phyloP scores from a whole-genome alignment of 2,329 filamentous ascomycete genomes.

The Septoria linicola region DNA sequence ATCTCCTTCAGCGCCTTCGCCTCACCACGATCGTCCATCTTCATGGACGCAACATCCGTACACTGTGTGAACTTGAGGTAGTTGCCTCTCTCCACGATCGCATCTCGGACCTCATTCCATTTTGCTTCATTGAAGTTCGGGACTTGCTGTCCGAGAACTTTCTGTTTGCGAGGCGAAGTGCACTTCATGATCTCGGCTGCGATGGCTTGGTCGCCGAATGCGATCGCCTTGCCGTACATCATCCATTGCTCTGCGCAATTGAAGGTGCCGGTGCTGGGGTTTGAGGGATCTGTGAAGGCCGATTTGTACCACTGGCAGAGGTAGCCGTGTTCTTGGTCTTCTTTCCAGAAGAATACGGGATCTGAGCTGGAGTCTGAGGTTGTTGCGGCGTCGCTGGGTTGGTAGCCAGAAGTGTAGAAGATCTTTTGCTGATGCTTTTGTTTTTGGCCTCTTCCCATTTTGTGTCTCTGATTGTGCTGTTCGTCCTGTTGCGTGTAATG shows the following conservation, averaged over 20 bases:
- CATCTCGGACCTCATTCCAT: conserved; percentile 7
- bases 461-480: no score
- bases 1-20: conserved; percentile 6
- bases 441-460: no score
- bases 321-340: conserved; percentile 18
- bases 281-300: conserved; percentile 16
- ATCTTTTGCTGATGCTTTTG: no score
- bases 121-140: conserved; percentile 9
- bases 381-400: no score
- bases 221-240: conserved; percentile 27
- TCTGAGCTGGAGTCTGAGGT: no score
- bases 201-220: conserved; percentile 13
- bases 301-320: conserved; percentile 25
- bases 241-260: conserved; percentile 26
- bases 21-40: conserved; percentile 10
- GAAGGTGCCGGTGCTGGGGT: conserved; percentile 4
- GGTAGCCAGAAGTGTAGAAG: no score
- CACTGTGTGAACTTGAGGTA: conserved; percentile 20
- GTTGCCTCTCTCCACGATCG: conserved; percentile 19
- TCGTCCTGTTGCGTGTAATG: no score
- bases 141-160: conserved; percentile 14
- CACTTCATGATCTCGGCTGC: conserved; percentile 11
- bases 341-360: conserved; percentile 21
- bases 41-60: conserved; percentile 7
- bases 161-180: conserved; percentile 13